Conservation (phyloP, 441 rosid genomes). For the Macaranga tanarius region DNA sequence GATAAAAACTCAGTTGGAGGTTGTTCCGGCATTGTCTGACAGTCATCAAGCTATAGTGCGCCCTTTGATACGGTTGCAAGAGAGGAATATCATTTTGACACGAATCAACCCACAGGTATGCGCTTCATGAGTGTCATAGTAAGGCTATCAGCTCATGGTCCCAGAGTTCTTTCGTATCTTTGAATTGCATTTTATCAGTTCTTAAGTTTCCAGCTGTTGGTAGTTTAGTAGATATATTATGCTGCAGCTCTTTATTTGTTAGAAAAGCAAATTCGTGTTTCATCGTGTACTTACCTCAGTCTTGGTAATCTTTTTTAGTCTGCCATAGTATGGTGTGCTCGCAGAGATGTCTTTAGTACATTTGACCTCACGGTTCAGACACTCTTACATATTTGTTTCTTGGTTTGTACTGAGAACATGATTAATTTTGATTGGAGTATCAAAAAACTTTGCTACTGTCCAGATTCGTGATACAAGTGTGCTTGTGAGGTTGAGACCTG, state of each 20-base stretch:
- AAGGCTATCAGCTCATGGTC: constrained; percentile 5
- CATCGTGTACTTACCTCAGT: not conserved
- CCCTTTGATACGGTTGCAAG: constrained; percentile 79
- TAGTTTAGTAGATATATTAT: not conserved
- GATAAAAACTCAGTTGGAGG: constrained; percentile 66
- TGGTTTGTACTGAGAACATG: constrained; percentile 1
- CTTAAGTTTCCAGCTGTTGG: not conserved
- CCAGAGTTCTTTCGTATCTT: not conserved
- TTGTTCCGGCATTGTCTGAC: constrained; percentile 78
- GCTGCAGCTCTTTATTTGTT: not conserved
- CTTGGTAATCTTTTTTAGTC: not conserved
- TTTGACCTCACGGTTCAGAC: not conserved
- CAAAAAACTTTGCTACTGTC: constrained; percentile 16
- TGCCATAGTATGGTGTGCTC: not conserved
- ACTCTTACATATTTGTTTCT: not conserved
- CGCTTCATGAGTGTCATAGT: constrained; percentile 19
- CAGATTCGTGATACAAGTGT: constrained; percentile 99
- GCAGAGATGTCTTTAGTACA: not conserved
- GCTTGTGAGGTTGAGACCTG: constrained; percentile 98
- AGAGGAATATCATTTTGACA: constrained; percentile 81
- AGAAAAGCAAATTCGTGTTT: not conserved
- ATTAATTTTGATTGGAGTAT: constrained; percentile 16
- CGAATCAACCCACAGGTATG: constrained; percentile 92
- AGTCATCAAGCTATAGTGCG: constrained; percentile 74
- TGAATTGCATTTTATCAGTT: not conserved